A percentile compares a stretch with the other conserved stretches of the same genome.
Conservation (phyloP, 129 eudicot species). For the Ambrosia trifida region DNA sequence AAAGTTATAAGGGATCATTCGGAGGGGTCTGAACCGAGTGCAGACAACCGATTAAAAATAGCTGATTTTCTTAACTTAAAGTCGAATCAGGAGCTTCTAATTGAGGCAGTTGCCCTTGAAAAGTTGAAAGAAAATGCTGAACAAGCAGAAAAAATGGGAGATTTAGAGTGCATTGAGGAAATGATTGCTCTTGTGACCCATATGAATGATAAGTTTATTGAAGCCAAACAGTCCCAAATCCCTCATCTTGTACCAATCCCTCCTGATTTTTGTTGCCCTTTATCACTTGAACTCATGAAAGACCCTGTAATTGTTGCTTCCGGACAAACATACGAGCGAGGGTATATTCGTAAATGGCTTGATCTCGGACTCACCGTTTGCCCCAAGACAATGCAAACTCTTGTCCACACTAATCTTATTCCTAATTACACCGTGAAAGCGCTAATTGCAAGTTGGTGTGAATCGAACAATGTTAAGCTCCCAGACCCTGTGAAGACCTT, state of each 20-base stretch:
- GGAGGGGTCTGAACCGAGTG: constrained; percentile 70
- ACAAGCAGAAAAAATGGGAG: constrained; percentile 79
- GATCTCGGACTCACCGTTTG: constrained; percentile 96
- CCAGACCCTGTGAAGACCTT: constrained; percentile 74
- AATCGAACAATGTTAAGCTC: constrained; percentile 67
- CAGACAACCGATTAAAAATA: constrained; percentile 57
- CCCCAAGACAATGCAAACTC: constrained; percentile 92
- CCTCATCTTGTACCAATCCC: constrained; percentile 72
- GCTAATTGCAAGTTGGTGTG: constrained; percentile 91
- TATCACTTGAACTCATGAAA: constrained; percentile 93
- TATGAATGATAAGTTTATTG: constrained; percentile 71
- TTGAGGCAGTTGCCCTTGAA: constrained; percentile 98
- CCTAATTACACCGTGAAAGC: constrained; percentile 98
- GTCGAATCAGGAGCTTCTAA: constrained; percentile 86
- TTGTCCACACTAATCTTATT: constrained; percentile 82
- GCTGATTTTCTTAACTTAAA: constrained; percentile 69
- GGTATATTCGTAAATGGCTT: constrained; percentile 80
- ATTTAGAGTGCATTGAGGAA: constrained; percentile 75
- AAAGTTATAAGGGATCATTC: constrained; percentile 64
- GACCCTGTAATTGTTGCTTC: constrained; percentile 98
- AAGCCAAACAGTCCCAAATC: constrained; percentile 66
- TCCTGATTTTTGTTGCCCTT: constrained; percentile 94
- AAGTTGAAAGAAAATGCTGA: constrained; percentile 87
- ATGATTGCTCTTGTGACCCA: constrained; percentile 68
- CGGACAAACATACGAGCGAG: constrained; percentile 96